Evolutionary conservation across 163 green algal genomes (phyloP), one percentile per base, ranked within the genome.

Genomic region (Volvox carteri): DNA sequence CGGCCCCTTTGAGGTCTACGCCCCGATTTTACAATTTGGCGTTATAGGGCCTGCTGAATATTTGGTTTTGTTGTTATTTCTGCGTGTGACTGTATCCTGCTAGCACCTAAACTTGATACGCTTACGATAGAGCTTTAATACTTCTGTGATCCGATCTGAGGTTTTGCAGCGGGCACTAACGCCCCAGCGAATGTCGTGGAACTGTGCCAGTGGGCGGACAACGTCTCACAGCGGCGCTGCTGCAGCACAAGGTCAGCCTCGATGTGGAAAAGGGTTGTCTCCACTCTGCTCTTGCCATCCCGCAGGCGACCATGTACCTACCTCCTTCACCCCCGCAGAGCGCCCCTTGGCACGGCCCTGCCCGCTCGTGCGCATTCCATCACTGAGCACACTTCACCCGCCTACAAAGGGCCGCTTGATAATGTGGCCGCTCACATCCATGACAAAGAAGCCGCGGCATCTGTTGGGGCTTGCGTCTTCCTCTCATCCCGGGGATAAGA

Each of bases 141-240:
- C n/a, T n/a, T n/a, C n/a, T n/a, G n/a, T n/a, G n/a, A n/a, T n/a
- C n/a, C n/a, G n/a, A n/a, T n/a, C n/a, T n/a, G n/a, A n/a, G n/a
- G n/a, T n/a, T n/a, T n/a, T n/a, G n/a, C n/a, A 7, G 54, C 25
- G 70, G 70, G 70, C 70, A 54, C 70, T 37, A 35, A 78, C 70
- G 39, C 70, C 70, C 70, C 70, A 19, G 70, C 70, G 16, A 78
- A 78, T 78, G 70, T 78, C 70, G 70, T 78, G 33, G 42, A 78
- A 58, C 39, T 21, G 70, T 54, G 70, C 37, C 70, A 58, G 8
- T 78, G 65, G 65, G 65, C 65, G 65, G 6, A 21, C 33, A 48
- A 42, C 4, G 23, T 16, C 25, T 44, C 16, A 35, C 25, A 11
- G 35, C 30, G 65, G 33, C 46, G 65, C 65, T 78, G 18, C 70